Evolutionary conservation across 2,329 filamentous ascomycete genomes (phyloP).

Genomic region (Calycina herbarum): DNA sequence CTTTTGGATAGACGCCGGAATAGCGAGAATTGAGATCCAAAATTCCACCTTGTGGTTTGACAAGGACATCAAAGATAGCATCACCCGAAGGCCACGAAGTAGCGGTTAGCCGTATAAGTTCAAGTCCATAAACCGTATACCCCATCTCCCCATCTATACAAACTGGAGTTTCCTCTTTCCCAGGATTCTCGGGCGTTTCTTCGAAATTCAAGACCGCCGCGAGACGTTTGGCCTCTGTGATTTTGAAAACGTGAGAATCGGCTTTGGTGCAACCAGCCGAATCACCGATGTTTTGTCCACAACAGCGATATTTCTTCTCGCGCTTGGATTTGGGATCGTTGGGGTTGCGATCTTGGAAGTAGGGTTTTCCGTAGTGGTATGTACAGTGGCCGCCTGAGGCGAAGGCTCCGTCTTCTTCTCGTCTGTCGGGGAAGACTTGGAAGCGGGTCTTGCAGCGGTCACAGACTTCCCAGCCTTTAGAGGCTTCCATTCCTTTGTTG

Average conservation of each 20-base stretch:
- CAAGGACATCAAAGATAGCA: slow-evolving; percentile 78
- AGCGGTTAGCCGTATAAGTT: slow-evolving; percentile 86
- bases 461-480: slow-evolving; percentile 81
- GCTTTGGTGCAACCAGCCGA: slow-evolving; percentile 71
- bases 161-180: slow-evolving; percentile 61
- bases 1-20: slow-evolving; percentile 80
- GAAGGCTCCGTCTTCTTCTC: slow-evolving; percentile 73
- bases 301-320: slow-evolving; percentile 73
- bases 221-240: slow-evolving; percentile 71
- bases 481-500: slow-evolving; percentile 61
- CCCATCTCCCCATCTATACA: slow-evolving; percentile 98
- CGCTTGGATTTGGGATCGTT: slow-evolving; percentile 56
- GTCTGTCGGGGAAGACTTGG: slow-evolving; percentile 85
- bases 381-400: slow-evolving; percentile 75
- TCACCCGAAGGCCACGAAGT: slow-evolving; percentile 81
- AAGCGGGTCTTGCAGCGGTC: slow-evolving; percentile 86
- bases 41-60: slow-evolving; percentile 78
- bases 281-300: slow-evolving; percentile 71
- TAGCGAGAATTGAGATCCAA: slow-evolving; percentile 91
- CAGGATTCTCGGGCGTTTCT: slow-evolving; percentile 67
- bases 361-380: slow-evolving; percentile 75
- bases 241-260: slow-evolving; percentile 84
- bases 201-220: slow-evolving; percentile 78
- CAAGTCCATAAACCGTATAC: slow-evolving; percentile 84
- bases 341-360: slow-evolving; percentile 51